Evolutionary conservation across 768 basidiomycete species (phyloP), one percentile per base, ranked within the genome.

Genomic region (Naganishia onofrii): DNA sequence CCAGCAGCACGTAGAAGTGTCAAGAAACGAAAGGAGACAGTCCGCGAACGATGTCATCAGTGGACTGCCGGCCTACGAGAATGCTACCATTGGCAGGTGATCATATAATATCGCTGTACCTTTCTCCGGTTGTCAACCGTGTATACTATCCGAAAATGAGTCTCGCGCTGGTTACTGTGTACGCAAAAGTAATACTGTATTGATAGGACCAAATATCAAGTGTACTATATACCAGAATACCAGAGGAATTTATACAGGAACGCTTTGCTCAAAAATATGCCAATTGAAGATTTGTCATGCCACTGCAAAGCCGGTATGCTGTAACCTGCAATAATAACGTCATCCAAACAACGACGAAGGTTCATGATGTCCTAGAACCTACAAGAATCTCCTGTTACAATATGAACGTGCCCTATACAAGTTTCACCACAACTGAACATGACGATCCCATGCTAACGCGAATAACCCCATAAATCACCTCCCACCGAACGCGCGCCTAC

Each of bases 381-480:
- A 51, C n/a, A 21, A 21, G 13, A 51, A 51, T 51, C 7, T 13
- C 19, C 19, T 51, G 48, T 12, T 51, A 51, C 21, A 26, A 51
- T n/a, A 51, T 23, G 13, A 26, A n/a, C 23, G 48, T 7, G 19
- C 48, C 46, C 48, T 7, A 7, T 51, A 51, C 48, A 51, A 26
- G 13, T 23, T 23, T 26, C 48, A n/a, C n/a, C 21, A 51, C 21
- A 51, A 17, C 48, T 51, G 3, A 10, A 51, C 48, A 12, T 51
- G 19, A 58, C 21, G 8, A 29, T 2, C 19, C 42, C 21, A 17
- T 3, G 34, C 38, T 42, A 44, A n/a, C 36, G 21, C 12, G 38
- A n/a, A 51, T 26, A n/a, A 21, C 54, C 54, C 54, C 54, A 55
- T 19, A 63, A 23, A 63, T 44, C 60, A 63, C 42, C 48, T 23